Evolutionary conservation across 2,329 filamentous ascomycete species (phyloP), one percentile per base, ranked within the genome.

Genomic region (Cladosporium cucumerinum): DNA sequence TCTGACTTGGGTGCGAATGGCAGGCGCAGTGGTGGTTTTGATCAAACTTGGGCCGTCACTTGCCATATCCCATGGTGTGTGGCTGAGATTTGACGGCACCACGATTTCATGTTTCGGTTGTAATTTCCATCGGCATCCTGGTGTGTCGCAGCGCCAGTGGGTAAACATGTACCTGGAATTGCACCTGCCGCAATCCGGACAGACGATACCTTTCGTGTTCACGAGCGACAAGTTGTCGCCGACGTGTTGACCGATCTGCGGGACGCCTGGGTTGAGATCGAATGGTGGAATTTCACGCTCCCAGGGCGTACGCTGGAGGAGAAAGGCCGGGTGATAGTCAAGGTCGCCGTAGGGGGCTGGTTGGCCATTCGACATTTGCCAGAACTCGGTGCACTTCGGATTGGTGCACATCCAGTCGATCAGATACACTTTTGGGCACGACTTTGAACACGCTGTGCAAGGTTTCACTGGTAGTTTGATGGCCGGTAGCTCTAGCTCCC

Each of bases 191-290:
- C 90, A 93, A 1, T 77, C 66, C 0, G 86, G 86, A 69, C 90
- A 93, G 1, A 89, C 85, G 55, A 92, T 84, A 0, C 89, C 90
- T 59, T 80, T 79, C 71, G 86, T 88, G 64, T 84, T 86, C 10
- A 79, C 74, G 2, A 78, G 76, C 12, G 85, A 82, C 0, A 84
- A 82, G 3, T 84, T 82, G 63, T 81, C 78, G 4, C 80, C 80
- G 0, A 76, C 69, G 5, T 78, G 71, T 0, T 77, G 74, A 16
- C 78, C 76, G 0, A 75, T 69, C 1, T 77, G 71, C 11, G 80
- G 75, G 0, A 81, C 66, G 8, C 79, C 72, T 0, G 77, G 78
- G 8, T 81, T 70, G 3, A 84, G 72, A 5, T 72, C 75, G 61
- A 77, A 80, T 11, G 75, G 78, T 34, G 68, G 73, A 18, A 73